Conservation (phyloP, 202 grass and related monocot species). For the Bolboschoenoplectus hybrid region DNA sequence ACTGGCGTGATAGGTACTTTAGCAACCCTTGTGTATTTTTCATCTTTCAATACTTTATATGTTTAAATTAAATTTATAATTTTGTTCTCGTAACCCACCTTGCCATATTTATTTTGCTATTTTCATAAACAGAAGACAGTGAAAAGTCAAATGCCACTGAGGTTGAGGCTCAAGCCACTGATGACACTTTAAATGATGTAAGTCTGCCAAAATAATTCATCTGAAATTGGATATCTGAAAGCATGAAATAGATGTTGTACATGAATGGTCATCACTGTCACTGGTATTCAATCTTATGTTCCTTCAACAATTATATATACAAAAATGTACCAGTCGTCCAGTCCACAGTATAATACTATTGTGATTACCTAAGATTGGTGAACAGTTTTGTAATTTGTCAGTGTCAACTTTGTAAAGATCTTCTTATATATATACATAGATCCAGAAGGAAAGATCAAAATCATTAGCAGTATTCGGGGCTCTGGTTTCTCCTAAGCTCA, state of each 20-base stretch:
- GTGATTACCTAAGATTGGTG: background rate
- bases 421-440: constrained; percentile 39
- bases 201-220: constrained; percentile 36
- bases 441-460: constrained; percentile 78
- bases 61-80: constrained; percentile 12
- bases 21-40: constrained; percentile 37
- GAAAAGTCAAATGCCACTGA: constrained; percentile 39
- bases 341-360: background rate
- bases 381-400: background rate
- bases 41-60: background rate
- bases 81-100: constrained; percentile 25
- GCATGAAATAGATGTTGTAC: background rate
- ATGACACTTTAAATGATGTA: constrained; percentile 49
- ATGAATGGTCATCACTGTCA: background rate
- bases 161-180: constrained; percentile 40
- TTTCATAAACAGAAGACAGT: constrained; percentile 40
- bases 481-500: constrained; percentile 82
- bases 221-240: background rate
- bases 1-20: constrained; percentile 46
- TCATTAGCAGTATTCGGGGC: constrained; percentile 72
- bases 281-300: background rate
- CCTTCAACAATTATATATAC: constrained; percentile 4
- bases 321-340: background rate
- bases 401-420: constrained; percentile 1
- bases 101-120: constrained; percentile 6